Conservation (phyloP, 2,329 filamentous ascomycete genomes). For the Paecilomyces niveus region DNA sequence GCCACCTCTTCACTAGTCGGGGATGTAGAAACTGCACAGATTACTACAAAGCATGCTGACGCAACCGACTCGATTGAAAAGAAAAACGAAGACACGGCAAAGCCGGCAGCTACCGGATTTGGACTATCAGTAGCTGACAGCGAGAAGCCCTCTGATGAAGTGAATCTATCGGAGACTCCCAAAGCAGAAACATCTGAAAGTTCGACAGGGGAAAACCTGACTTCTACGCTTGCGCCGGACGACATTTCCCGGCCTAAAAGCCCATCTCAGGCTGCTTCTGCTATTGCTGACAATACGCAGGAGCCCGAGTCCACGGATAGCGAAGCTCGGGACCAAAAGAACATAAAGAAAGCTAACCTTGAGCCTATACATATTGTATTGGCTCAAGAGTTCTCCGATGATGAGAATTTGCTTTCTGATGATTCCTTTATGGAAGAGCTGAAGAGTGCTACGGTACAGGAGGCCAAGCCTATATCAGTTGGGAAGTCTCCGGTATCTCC, state of each 20-base stretch:
- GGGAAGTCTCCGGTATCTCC: conserved; percentile 76
- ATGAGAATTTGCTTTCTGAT: conserved; percentile 46
- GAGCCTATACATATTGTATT: conserved; percentile 50
- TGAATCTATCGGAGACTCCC: conserved; percentile 9
- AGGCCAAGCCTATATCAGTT: conserved; percentile 73
- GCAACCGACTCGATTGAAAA: conserved; percentile 15
- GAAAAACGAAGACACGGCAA: conserved; percentile 20
- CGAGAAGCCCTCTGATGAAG: conserved; percentile 14
- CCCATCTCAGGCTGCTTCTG: conserved; percentile 1
- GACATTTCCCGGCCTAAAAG: conserved; percentile 11
- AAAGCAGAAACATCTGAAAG: background rate
- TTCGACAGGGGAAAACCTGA: conserved; percentile 10
- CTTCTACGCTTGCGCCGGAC: conserved; percentile 10
- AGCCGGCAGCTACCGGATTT: conserved; percentile 22
- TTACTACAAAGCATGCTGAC: conserved; percentile 8
- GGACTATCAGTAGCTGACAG: conserved; percentile 15
- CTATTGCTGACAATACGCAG: conserved; percentile 12
- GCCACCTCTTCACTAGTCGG: conserved; percentile 5
- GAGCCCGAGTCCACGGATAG: conserved; percentile 12
- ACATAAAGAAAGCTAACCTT: conserved; percentile 27
- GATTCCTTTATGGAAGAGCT: conserved; percentile 81
- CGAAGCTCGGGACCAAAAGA: conserved; percentile 18
- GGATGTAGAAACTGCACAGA: background rate
- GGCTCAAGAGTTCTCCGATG: conserved; percentile 33
- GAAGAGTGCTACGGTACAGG: conserved; percentile 70